A percentile compares a stretch with the other conserved stretches of the same genome.
These are phyloP conservation scores for Trametes sp. DNA, from an alignment of 1,284 basidiomycete species.

Conservation along the genomic window DNA sequence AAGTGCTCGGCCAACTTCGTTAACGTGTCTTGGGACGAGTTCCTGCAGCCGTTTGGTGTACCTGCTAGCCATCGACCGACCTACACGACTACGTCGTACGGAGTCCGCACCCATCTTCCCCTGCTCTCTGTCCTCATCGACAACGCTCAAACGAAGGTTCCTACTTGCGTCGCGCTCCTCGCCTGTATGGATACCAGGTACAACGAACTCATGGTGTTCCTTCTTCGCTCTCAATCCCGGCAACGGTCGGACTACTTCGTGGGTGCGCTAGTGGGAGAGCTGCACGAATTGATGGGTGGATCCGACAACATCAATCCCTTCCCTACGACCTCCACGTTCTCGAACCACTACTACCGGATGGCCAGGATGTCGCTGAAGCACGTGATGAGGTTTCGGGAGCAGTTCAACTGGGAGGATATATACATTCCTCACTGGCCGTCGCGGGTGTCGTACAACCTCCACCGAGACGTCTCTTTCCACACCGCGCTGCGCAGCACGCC, in stretches of 20 bases:
- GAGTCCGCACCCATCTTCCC: conserved; percentile 18
- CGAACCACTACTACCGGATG: conserved; percentile 11
- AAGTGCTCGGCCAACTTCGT: conserved; percentile 5
- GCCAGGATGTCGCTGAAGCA: not conserved
- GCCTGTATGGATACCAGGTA: conserved; percentile 14
- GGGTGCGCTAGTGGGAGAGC: conserved; percentile 10
- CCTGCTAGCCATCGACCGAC: not conserved
- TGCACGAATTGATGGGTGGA: conserved; percentile 3
- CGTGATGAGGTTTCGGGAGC: no score
- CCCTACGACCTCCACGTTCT: not conserved
- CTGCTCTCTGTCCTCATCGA: conserved; percentile 8
- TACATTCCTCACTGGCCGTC: conserved; percentile 8
- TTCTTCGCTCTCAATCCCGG: conserved; percentile 18
- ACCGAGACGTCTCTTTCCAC: conserved; percentile 9
- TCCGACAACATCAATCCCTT: no score
- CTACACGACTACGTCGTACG: conserved; percentile 22
- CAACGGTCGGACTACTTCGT: conserved; percentile 13
- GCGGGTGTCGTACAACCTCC: not conserved
- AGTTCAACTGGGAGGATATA: not conserved
- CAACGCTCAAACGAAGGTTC: conserved; percentile 1
- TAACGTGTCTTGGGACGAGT: conserved; percentile 7
- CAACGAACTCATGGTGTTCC: conserved; percentile 8
- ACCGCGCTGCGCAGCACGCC: not conserved
- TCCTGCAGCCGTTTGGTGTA: conserved; percentile 1
- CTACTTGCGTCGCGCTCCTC: conserved; percentile 20